A percentile compares a stretch with the other conserved stretches of the same genome.
These are phyloP conservation scores for Capronia americana DNA, from an alignment of 2,329 filamentous ascomycete species.

Conservation along the genomic window DNA sequence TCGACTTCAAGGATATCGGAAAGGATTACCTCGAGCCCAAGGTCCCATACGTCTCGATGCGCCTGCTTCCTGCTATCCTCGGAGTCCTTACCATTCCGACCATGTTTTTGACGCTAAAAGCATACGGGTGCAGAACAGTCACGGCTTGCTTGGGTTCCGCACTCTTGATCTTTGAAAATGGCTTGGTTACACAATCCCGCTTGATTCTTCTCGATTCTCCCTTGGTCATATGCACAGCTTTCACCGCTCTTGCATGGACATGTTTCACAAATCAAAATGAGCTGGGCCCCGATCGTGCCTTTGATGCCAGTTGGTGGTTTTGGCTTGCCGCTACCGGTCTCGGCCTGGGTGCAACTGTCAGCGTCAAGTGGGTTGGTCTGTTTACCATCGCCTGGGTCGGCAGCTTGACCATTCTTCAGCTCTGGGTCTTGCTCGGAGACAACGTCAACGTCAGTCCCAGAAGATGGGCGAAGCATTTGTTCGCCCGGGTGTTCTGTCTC, in stretches of 20 bases:
- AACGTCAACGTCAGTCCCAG: constrained; percentile 83
- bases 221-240: constrained; percentile 87
- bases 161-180: constrained; percentile 95
- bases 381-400: constrained; percentile 99
- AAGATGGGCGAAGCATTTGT: constrained; percentile 90
- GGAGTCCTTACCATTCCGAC: constrained; percentile 87
- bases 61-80: constrained; percentile 86
- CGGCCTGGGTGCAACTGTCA: constrained; percentile 85
- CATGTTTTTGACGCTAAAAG: constrained; percentile 95
- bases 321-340: constrained; percentile 89
- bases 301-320: constrained; percentile 94
- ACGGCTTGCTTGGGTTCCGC: constrained; percentile 83
- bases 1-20: constrained; percentile 99
- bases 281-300: constrained; percentile 85
- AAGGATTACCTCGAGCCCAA: constrained; percentile 96
- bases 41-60: constrained; percentile 98
- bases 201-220: constrained; percentile 96
- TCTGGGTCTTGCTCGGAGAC: constrained; percentile 95
- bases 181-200: constrained; percentile 90
- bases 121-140: constrained; percentile 82
- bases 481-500: constrained; percentile 87
- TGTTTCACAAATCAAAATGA: constrained; percentile 98
- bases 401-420: constrained; percentile 83
- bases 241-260: constrained; percentile 87
- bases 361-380: constrained; percentile 98